These are phyloP conservation scores for Pythium aquatile DNA, from an alignment of 352 stramenopile species.

Conservation along the genomic window DNA sequence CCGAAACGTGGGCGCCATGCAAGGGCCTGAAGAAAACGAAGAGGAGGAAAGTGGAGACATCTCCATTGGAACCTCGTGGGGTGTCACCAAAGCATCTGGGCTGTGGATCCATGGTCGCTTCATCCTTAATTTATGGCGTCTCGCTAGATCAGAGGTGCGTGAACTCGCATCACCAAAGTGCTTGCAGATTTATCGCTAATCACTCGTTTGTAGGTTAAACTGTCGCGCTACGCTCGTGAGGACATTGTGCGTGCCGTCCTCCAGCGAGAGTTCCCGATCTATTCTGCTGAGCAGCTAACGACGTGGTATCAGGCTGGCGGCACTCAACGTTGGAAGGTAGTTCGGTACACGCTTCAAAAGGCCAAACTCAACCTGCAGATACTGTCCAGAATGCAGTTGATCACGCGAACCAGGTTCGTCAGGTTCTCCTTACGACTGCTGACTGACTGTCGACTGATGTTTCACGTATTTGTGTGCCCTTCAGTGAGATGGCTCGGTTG, in stretches of 20 bases:
- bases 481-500: slow-evolving; percentile 90
- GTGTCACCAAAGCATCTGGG: slow-evolving; percentile 79
- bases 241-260: slow-evolving; percentile 52
- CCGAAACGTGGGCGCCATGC: slow-evolving; percentile 23
- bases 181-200: neutral
- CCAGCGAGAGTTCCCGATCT: slow-evolving; percentile 41
- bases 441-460: neutral
- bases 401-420: slow-evolving; percentile 52
- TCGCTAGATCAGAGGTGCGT: slow-evolving; percentile 74
- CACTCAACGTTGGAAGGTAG: slow-evolving; percentile 23
- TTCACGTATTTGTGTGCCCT: slow-evolving; percentile 17
- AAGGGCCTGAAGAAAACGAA: slow-evolving; percentile 26
- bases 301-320: slow-evolving; percentile 35
- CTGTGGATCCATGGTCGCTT: slow-evolving; percentile 89
- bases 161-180: neutral
- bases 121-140: slow-evolving; percentile 92
- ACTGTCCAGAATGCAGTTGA: slow-evolving; percentile 58
- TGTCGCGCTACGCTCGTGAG: slow-evolving; percentile 56
- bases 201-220: slow-evolving; percentile 43
- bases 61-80: slow-evolving; percentile 74
- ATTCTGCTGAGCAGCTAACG: slow-evolving; percentile 41
- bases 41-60: slow-evolving; percentile 29
- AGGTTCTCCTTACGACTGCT: neutral
- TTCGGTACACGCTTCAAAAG: slow-evolving; percentile 33
- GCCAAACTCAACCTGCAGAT: slow-evolving; percentile 40